phyloP scores from a whole-genome alignment of 768 basidiomycete species.

The Boletales sp. region DNA sequence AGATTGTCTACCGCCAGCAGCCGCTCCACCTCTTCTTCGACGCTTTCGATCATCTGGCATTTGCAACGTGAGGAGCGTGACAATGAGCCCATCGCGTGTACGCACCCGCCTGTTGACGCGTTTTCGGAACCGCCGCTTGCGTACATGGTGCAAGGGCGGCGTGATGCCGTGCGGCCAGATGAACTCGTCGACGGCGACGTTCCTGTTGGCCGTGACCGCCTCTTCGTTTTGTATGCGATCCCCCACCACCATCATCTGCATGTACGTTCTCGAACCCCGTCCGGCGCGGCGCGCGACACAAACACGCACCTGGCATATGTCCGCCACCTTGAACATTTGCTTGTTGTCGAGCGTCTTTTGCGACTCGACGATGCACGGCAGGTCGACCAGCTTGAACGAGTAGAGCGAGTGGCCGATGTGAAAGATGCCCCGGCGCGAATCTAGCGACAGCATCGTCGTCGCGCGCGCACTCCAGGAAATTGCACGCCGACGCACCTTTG shows the following conservation, averaged over 20 bases:
- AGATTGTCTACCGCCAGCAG: conserved; percentile 76
- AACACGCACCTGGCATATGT: conserved; percentile 84
- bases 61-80: conserved; percentile 6
- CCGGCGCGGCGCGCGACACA: conserved; percentile 3
- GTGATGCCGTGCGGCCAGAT: conserved; percentile 97
- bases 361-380: conserved; percentile 90
- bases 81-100: neutral
- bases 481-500: conserved; percentile 56
- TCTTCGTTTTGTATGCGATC: conserved; percentile 72
- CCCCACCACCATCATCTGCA: conserved; percentile 89
- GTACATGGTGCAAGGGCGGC: conserved; percentile 84
- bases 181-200: conserved; percentile 90
- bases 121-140: conserved; percentile 91
- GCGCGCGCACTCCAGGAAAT: neutral
- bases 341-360: conserved; percentile 96
- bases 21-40: conserved; percentile 90
- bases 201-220: conserved; percentile 53
- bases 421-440: conserved; percentile 87
- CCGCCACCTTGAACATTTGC: conserved; percentile 98
- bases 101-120: conserved; percentile 77
- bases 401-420: conserved; percentile 80
- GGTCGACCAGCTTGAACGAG: conserved; percentile 90
- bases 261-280: conserved; percentile 1
- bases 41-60: conserved; percentile 84
- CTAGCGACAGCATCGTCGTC: conserved; percentile 39